Evolutionary conservation across 805 yeast genomes (phyloP).

Genomic region (Hanseniaspora vineae): DNA sequence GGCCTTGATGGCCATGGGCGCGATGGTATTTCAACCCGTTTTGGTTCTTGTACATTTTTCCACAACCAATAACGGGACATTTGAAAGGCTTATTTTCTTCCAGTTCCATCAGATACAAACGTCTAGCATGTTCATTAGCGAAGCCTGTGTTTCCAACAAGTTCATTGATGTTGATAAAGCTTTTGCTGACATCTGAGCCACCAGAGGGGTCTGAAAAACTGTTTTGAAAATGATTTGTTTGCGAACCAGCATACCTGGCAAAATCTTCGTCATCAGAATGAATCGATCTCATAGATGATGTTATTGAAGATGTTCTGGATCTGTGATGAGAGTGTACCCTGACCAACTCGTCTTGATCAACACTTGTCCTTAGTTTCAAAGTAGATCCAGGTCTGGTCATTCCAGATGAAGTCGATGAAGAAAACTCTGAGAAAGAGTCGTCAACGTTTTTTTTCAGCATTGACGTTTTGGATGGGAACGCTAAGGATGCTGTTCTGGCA

Average conservation of each 20-base stretch:
- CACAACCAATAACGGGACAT: conserved; percentile 97
- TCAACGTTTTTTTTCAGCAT: no score
- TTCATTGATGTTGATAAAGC: not conserved
- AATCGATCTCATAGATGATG: not conserved
- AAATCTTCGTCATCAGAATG: not conserved
- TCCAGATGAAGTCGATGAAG: no score
- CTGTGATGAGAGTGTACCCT: not conserved
- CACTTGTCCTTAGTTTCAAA: no score
- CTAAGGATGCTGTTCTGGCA: no score
- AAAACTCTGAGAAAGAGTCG: no score
- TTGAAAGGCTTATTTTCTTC: conserved; percentile 90
- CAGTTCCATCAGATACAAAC: conserved; percentile 80
- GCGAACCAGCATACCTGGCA: not conserved
- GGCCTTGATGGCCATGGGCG: conserved; percentile 94
- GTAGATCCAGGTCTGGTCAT: no score
- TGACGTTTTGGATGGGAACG: no score
- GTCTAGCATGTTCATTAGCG: conserved; percentile 94
- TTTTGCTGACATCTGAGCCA: not conserved
- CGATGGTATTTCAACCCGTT: conserved; percentile 94
- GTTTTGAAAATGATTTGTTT: no score
- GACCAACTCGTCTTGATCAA: no score
- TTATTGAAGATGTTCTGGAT: not conserved
- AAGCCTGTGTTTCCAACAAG: not conserved
- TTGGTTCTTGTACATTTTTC: conserved; percentile 93
- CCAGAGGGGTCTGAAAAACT: not conserved